Conservation (phyloP, 2,329 filamentous ascomycete genomes). For the Pyricularia grisea region DNA sequence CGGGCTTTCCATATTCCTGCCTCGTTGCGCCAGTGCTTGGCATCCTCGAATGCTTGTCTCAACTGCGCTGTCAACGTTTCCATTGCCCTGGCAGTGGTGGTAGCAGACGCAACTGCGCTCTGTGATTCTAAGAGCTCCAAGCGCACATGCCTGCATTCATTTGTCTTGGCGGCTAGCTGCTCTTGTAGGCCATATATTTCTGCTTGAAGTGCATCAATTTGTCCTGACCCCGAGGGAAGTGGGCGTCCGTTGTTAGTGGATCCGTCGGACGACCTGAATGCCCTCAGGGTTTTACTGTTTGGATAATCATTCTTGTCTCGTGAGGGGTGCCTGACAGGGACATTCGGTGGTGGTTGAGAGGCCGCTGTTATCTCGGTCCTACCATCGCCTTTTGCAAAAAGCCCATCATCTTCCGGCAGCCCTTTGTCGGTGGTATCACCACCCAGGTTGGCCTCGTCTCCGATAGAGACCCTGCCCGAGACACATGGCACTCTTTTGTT, state of each 20-base stretch:
- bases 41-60: not conserved
- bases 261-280: not conserved
- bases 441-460: not conserved
- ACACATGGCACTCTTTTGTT: not conserved
- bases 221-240: not conserved
- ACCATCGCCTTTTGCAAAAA: not conserved
- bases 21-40: not conserved
- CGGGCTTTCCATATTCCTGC: not conserved
- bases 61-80: not conserved
- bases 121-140: not conserved
- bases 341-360: not conserved
- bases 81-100: not conserved
- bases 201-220: not conserved
- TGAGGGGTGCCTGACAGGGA: not conserved
- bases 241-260: not conserved
- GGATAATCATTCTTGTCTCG: not conserved
- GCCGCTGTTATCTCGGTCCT: not conserved
- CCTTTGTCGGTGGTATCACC: not conserved
- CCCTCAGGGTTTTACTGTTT: not conserved
- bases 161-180: not conserved
- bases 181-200: not conserved
- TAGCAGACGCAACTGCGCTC: not conserved
- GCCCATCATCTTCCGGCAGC: not conserved
- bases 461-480: not conserved
- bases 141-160: not conserved